phyloP scores from a whole-genome alignment of 768 basidiomycete genomes.

The Collybia sordida region DNA sequence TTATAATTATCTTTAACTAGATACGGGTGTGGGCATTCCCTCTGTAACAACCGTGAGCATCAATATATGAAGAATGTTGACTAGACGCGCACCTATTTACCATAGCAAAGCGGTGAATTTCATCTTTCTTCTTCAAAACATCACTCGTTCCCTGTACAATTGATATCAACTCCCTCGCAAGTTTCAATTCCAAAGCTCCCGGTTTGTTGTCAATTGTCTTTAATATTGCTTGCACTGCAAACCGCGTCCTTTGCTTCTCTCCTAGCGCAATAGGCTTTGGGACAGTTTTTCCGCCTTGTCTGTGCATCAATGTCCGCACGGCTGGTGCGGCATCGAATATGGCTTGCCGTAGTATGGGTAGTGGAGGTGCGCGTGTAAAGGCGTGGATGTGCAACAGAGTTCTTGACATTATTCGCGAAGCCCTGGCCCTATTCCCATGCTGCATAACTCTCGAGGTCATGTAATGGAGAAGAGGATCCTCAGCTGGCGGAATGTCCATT shows the following conservation, averaged over 20 bases:
- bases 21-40: slow-evolving; percentile 15
- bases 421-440: slow-evolving; percentile 65
- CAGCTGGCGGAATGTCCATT: slow-evolving; percentile 67
- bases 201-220: slow-evolving; percentile 55
- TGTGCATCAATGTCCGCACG: slow-evolving; percentile 58
- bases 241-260: slow-evolving; percentile 76
- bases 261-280: slow-evolving; percentile 69
- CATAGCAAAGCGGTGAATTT: slow-evolving; percentile 68
- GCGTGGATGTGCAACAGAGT: slow-evolving; percentile 73
- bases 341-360: slow-evolving; percentile 78
- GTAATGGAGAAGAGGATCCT: slow-evolving; percentile 73
- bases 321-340: slow-evolving; percentile 69
- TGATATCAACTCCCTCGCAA: slow-evolving; percentile 78
- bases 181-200: slow-evolving; percentile 62
- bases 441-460: slow-evolving; percentile 61
- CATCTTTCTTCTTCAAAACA: slow-evolving; percentile 60
- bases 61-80: background rate
- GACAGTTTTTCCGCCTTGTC: slow-evolving; percentile 64
- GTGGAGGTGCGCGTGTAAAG: slow-evolving; percentile 73
- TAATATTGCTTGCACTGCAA: slow-evolving; percentile 72
- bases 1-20: background rate
- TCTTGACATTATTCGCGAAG: slow-evolving; percentile 53
- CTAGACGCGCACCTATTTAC: slow-evolving; percentile 65
- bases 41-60: slow-evolving; percentile 2
- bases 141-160: slow-evolving; percentile 61